These are phyloP conservation scores for Naganishia liquefaciens DNA, from an alignment of 1,284 basidiomycete species.

Conservation along the genomic window DNA sequence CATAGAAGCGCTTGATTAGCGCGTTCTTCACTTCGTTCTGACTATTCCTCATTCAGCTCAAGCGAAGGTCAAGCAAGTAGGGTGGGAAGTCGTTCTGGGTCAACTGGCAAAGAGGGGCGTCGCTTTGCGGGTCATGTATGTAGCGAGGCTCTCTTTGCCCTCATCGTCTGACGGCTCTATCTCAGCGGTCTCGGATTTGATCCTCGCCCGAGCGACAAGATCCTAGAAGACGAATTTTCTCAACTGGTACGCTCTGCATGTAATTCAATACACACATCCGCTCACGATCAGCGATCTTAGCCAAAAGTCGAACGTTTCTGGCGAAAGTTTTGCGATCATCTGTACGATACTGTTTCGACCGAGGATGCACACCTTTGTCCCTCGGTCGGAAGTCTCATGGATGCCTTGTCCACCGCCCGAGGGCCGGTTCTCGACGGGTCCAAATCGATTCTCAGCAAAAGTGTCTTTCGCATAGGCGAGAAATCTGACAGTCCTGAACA, in stretches of 20 bases:
- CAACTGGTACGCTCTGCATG: conserved; percentile 62
- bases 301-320: conserved; percentile 76
- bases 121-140: conserved; percentile 63
- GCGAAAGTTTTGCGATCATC: conserved; percentile 55
- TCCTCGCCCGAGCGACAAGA: conserved; percentile 62
- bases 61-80: conserved; percentile 56
- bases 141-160: not conserved
- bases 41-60: conserved; percentile 39
- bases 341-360: conserved; percentile 56
- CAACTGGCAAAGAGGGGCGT: conserved; percentile 62
- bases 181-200: conserved; percentile 74
- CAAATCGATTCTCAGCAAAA: conserved; percentile 66
- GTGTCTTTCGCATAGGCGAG: conserved; percentile 74
- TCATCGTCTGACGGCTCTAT: not conserved
- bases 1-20: conserved; percentile 36
- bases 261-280: not conserved
- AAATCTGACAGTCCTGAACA: conserved; percentile 64
- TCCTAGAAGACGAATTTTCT: conserved; percentile 65
- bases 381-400: conserved; percentile 68
- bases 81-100: conserved; percentile 69
- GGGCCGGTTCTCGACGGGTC: conserved; percentile 68
- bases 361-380: conserved; percentile 54
- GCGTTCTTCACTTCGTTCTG: not conserved
- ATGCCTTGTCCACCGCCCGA: conserved; percentile 68
- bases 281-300: conserved; percentile 53